Percentiles rank a stretch among this genome's conserved stretches.
phyloP scores from a whole-genome alignment of 2,329 filamentous ascomycete genomes.

The Trichothecium sympodiale region DNA sequence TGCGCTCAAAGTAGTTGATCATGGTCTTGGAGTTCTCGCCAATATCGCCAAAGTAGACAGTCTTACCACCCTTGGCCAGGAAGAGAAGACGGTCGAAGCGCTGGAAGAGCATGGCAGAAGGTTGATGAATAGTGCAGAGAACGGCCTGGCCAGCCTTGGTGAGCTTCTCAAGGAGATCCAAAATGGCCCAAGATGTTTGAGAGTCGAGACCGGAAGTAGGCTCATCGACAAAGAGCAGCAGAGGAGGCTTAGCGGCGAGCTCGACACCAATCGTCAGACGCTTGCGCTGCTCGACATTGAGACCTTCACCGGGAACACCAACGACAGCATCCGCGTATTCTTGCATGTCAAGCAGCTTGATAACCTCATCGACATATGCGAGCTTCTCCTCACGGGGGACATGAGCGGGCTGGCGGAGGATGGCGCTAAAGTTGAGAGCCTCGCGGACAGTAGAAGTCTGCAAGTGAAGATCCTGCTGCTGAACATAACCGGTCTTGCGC shows the following conservation, averaged over 20 bases:
- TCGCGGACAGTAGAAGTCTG: constrained; percentile 49
- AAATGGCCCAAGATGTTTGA: constrained; percentile 88
- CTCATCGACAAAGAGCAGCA: constrained; percentile 88
- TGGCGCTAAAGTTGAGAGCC: constrained; percentile 73
- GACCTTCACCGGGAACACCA: constrained; percentile 79
- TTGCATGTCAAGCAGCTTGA: constrained; percentile 82
- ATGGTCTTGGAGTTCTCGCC: constrained; percentile 45
- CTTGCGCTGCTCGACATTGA: constrained; percentile 60
- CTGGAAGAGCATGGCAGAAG: constrained; percentile 91
- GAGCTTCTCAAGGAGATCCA: constrained; percentile 78
- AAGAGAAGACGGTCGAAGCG: constrained; percentile 77
- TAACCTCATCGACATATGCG: constrained; percentile 81
- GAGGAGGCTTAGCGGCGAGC: constrained; percentile 78
- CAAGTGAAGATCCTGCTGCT: constrained; percentile 44
- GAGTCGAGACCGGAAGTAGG: constrained; percentile 82
- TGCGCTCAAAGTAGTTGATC: constrained; percentile 46
- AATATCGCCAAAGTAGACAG: constrained; percentile 74
- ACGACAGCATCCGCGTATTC: constrained; percentile 84
- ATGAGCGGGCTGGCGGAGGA: constrained; percentile 71
- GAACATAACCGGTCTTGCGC: constrained; percentile 56
- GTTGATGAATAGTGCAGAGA: constrained; percentile 95
- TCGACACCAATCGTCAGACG: constrained; percentile 94
- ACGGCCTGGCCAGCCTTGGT: constrained; percentile 84
- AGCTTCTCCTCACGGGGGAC: constrained; percentile 68
- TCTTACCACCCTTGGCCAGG: constrained; percentile 62